phyloP scores from a whole-genome alignment of 768 basidiomycete genomes.

The Hygrocybe punicea region DNA sequence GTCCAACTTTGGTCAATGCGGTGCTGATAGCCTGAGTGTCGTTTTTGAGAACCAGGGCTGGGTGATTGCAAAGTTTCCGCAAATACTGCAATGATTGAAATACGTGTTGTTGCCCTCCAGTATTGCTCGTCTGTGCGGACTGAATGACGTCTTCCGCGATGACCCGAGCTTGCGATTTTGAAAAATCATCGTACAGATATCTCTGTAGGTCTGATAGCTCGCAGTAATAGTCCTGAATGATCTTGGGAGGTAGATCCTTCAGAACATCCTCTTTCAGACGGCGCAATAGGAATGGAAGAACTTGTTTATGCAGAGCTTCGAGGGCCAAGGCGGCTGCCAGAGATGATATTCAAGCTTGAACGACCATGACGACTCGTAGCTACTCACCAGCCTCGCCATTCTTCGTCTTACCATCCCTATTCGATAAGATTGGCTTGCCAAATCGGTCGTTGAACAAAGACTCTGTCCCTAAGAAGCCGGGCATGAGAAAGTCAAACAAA shows the following conservation, averaged over 20 bases:
- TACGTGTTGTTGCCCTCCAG: constrained; percentile 72
- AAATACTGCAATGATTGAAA: constrained; percentile 98
- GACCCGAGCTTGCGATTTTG: constrained; percentile 66
- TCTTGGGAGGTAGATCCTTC: constrained; percentile 94
- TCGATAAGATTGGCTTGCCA: constrained; percentile 91
- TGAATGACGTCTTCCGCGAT: constrained; percentile 66
- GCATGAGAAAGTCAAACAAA: constrained; percentile 99
- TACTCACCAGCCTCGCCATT: constrained; percentile 87
- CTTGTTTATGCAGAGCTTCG: constrained; percentile 97
- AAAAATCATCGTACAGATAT: constrained; percentile 90
- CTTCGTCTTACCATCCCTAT: constrained; percentile 92
- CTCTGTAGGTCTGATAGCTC: constrained; percentile 95
- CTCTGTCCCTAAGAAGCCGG: constrained; percentile 97
- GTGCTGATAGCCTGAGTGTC: constrained; percentile 54
- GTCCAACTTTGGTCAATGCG: constrained; percentile 56
- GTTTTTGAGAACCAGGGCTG: constrained; percentile 83
- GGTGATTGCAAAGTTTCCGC: constrained; percentile 97
- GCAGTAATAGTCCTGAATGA: constrained; percentile 99
- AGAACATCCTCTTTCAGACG: constrained; percentile 97
- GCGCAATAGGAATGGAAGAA: constrained; percentile 94
- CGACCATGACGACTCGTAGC: background rate
- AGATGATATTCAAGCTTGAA: background rate
- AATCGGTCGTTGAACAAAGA: constrained; percentile 92
- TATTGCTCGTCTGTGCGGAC: constrained; percentile 36
- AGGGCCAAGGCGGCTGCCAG: constrained; percentile 81